Conservation (phyloP, 345 rosid genomes). For the Populus simonii region DNA sequence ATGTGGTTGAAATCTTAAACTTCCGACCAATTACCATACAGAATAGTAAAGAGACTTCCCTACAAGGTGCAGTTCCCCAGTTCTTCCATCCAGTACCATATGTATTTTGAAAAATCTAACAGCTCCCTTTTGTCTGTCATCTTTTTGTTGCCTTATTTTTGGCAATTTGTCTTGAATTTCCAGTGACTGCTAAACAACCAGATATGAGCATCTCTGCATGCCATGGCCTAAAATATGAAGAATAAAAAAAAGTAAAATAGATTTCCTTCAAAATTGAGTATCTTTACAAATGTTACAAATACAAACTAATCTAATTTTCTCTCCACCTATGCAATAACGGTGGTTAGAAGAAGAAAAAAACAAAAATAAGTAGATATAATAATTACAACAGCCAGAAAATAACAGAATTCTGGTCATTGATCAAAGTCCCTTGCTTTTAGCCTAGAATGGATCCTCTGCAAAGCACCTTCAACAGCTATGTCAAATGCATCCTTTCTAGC, state of each 20-base stretch:
- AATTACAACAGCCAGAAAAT: slow-evolving; percentile 5
- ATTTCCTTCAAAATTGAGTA: slow-evolving; percentile 6
- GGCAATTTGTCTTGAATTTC: slow-evolving; percentile 10
- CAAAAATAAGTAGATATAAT: background rate
- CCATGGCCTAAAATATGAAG: background rate
- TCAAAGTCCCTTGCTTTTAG: slow-evolving; percentile 11
- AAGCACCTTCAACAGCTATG: slow-evolving; percentile 64
- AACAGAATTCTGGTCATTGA: slow-evolving; percentile 14
- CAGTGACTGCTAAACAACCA: background rate
- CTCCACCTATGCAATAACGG: background rate
- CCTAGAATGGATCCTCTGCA: slow-evolving; percentile 55
- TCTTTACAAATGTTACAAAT: background rate
- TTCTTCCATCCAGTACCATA: slow-evolving; percentile 7
- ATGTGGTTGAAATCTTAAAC: slow-evolving; percentile 55
- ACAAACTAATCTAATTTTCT: background rate
- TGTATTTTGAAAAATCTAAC: slow-evolving; percentile 14
- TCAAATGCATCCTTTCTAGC: slow-evolving; percentile 80
- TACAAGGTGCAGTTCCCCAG: slow-evolving; percentile 7
- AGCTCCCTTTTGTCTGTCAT: slow-evolving; percentile 1
- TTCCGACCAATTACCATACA: slow-evolving; percentile 10
- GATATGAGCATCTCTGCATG: background rate
- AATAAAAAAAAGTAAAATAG: background rate
- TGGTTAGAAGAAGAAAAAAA: background rate
- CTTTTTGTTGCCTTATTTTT: slow-evolving; percentile 9
- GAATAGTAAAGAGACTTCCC: slow-evolving; percentile 10